Percentiles rank a stretch among this genome's conserved stretches.
Conservation (phyloP, 2,329 filamentous ascomycete species). For the Colletotrichum agaves region DNA sequence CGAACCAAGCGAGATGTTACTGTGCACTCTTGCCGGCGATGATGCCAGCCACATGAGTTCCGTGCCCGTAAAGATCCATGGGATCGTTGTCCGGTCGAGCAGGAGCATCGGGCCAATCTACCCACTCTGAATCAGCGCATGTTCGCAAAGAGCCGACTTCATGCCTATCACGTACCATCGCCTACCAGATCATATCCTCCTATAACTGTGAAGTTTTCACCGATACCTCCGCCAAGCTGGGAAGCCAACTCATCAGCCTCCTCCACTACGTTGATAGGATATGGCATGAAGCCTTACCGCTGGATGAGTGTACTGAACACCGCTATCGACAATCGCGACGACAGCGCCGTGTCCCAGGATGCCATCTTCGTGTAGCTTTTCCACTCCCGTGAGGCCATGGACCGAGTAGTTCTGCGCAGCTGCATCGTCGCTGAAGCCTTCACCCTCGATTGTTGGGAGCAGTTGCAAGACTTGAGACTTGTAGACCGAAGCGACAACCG, state of each 20-base stretch:
- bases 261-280: not conserved
- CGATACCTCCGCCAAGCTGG: conserved; percentile 21
- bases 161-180: conserved; percentile 11
- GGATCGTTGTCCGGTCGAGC: conserved; percentile 17
- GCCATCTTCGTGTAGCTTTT: conserved; percentile 50
- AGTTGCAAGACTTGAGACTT: conserved; percentile 22
- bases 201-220: not conserved
- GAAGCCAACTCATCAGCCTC: not conserved
- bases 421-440: conserved; percentile 31
- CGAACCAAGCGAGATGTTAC: not conserved
- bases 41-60: conserved; percentile 46
- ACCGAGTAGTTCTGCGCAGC: conserved; percentile 40
- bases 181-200: conserved; percentile 28
- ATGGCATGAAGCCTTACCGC: conserved; percentile 42
- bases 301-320: conserved; percentile 52
- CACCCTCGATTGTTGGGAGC: conserved; percentile 8
- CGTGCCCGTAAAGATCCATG: conserved; percentile 12
- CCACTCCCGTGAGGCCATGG: conserved; percentile 53
- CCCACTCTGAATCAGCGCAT: not conserved
- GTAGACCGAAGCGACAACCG: conserved; percentile 27
- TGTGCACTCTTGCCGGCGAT: conserved; percentile 42
- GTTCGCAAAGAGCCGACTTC: not conserved
- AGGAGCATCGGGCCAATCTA: conserved; percentile 17
- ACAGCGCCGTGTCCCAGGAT: conserved; percentile 51
- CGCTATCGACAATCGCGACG: conserved; percentile 53